Percentiles rank a stretch among this genome's conserved stretches.
Conservation (phyloP, 768 basidiomycete genomes). For the Mycena maculata region DNA sequence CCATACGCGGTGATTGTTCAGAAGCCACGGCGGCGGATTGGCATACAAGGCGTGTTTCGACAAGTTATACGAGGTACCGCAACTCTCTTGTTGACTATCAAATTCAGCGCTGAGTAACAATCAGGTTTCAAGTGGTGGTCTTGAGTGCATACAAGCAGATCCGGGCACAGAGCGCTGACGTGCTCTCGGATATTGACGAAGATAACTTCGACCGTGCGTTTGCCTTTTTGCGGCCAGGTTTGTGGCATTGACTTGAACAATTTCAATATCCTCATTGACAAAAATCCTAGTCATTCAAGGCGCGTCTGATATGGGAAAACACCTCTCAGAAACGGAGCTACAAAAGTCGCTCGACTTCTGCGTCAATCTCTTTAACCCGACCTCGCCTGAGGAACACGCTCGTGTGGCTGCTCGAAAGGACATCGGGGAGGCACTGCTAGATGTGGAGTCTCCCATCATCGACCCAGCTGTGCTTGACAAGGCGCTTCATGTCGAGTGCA, state of each 20-base stretch:
- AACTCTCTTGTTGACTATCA: neutral
- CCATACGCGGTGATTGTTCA: conserved; percentile 60
- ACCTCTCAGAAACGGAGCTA: conserved; percentile 77
- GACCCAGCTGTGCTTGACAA: conserved; percentile 56
- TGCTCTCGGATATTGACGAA: conserved; percentile 73
- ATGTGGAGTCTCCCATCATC: conserved; percentile 62
- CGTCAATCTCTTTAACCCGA: conserved; percentile 77
- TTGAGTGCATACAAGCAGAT: conserved; percentile 83
- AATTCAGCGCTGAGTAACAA: neutral
- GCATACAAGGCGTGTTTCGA: conserved; percentile 67
- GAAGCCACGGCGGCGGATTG: conserved; percentile 61
- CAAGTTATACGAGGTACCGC: conserved; percentile 67
- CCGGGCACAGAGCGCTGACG: conserved; percentile 64
- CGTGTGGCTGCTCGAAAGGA: conserved; percentile 44
- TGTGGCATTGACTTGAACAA: conserved; percentile 24
- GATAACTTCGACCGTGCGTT: conserved; percentile 80
- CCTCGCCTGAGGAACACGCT: conserved; percentile 69
- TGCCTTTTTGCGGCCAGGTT: conserved; percentile 69
- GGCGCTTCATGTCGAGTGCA: conserved; percentile 43
- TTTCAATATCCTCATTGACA: conserved; percentile 7
- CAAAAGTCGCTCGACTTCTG: conserved; percentile 85
- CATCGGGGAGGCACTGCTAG: conserved; percentile 57
- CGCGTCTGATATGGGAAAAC: conserved; percentile 78
- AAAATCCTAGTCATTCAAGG: conserved; percentile 76
- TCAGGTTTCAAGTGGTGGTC: conserved; percentile 74